Evolutionary conservation across 352 stramenopile species (phyloP), one percentile per base, ranked within the genome.

Genomic region (Blastocystis sp.): DNA sequence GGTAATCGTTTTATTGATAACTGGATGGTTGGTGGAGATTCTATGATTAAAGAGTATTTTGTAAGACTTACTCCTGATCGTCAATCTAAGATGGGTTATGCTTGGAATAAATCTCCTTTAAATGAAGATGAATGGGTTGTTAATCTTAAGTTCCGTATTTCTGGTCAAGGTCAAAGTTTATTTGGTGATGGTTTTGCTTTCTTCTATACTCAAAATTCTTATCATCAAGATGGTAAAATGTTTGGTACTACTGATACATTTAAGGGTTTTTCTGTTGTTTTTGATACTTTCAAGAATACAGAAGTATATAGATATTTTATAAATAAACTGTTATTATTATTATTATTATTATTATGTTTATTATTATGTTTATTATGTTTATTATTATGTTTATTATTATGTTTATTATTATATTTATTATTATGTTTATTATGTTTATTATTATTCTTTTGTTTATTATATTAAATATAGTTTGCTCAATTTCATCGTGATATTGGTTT

Each of bases 231-330:
- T 24, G 64, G 70, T 52, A 52, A 68, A 37, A 24, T 75, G 18
- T 64, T 68, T 28, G 70, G 70, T 25, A 46, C 62, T 28, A 49
- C 44, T 24, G 66, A 68, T 30, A 67, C 43, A 35, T 75, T 75
- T 31, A 44, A 57, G 28, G 75, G 75, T 23, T 54, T 81, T 31
- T 73, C 68, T 0, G 65, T 81, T 40, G 69, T 79, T 19, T 75
- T 81, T 19, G 75, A 80, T 58, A 81, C 75, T 0, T 81, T 80
- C 39, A 69, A 71, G 32, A 80, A 80, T 65, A 69, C 66, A 13
- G 75, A 80, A 55, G 58, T 67, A n/a, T n/a, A n/a, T n/a, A n/a
- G 48, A 64, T 19, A 37, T 36, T 21, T 13, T 32, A 24, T 74
- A 80, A 64, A 73, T 42, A 1, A 39, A 34, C 5, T 41, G 59